A percentile compares a stretch with the other conserved stretches of the same genome.
These are phyloP conservation scores for Caryopteris hybrid DNA, from an alignment of 305 asterid species.

Conservation along the genomic window DNA sequence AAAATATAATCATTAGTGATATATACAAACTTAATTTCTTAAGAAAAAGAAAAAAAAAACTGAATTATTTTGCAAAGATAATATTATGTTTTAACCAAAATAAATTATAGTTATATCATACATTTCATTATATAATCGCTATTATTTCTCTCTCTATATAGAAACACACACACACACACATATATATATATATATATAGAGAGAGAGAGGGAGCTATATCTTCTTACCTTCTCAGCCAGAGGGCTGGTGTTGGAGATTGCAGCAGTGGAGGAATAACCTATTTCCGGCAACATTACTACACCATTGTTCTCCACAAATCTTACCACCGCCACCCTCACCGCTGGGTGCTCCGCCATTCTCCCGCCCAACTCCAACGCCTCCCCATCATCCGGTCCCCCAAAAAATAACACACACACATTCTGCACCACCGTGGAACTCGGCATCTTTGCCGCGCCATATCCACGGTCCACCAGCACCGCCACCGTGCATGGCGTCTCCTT, in stretches of 20 bases:
- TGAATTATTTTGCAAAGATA: too few relatives aligned
- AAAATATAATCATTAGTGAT: too few relatives aligned
- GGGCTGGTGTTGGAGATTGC: background rate
- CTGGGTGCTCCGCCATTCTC: slow-evolving; percentile 38
- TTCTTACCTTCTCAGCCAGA: slow-evolving; percentile 13
- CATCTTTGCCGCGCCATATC: slow-evolving; percentile 23
- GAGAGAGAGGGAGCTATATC: too few relatives aligned
- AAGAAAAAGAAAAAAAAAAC: too few relatives aligned
- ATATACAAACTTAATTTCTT: too few relatives aligned
- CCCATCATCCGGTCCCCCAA: slow-evolving; percentile 37
- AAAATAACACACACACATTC: slow-evolving; percentile 26
- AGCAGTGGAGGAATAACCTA: background rate
- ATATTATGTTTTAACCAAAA: too few relatives aligned
- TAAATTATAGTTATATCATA: too few relatives aligned
- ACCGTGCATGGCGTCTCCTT: slow-evolving; percentile 45
- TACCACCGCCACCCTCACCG: slow-evolving; percentile 27
- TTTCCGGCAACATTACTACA: slow-evolving; percentile 9
- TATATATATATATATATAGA: background rate
- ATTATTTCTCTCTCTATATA: too few relatives aligned
- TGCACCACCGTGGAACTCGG: too few relatives aligned
- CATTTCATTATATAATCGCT: too few relatives aligned
- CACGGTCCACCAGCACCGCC: slow-evolving; percentile 54
- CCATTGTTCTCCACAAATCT: slow-evolving; percentile 5
- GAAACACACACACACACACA: too few relatives aligned
- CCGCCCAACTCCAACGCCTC: slow-evolving; percentile 35